Evolutionary conservation across 2,329 filamentous ascomycete species (phyloP).

Genomic region (Talaromyces sp.): DNA sequence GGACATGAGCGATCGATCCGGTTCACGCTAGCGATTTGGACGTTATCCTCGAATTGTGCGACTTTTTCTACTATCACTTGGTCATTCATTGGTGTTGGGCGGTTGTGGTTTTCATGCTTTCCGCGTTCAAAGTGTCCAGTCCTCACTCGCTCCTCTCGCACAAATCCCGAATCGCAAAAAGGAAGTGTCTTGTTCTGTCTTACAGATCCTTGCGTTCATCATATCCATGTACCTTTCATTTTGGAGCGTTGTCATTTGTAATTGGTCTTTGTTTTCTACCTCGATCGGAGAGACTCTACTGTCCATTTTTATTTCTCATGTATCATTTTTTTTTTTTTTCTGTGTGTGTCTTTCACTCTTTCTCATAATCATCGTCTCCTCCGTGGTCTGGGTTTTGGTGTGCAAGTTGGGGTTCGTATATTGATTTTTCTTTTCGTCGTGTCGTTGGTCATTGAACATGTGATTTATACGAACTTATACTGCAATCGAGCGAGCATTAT

Average conservation of each 20-base stretch:
- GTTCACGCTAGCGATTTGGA: constrained; percentile 11
- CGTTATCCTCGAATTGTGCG: constrained; percentile 10
- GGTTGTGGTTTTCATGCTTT: constrained; percentile 19
- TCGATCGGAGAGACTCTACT: constrained; percentile 10
- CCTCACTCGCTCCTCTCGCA: neutral
- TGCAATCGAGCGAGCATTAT: constrained; percentile 10
- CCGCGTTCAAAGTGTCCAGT: constrained; percentile 17
- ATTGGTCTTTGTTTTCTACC: constrained; percentile 7
- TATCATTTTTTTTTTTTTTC: constrained; percentile 20
- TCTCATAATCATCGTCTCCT: constrained; percentile 43
- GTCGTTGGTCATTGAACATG: constrained; percentile 20
- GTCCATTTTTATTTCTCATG: constrained; percentile 18
- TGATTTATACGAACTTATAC: constrained; percentile 1
- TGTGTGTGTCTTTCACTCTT: neutral
- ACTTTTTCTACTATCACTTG: neutral
- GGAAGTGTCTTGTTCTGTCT: constrained; percentile 5
- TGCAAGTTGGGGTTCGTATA: constrained; percentile 3
- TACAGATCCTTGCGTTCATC: neutral
- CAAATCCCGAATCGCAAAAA: constrained; percentile 1
- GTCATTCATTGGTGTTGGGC: constrained; percentile 15
- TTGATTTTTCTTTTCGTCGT: constrained; percentile 49
- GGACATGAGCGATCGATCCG: constrained; percentile 15
- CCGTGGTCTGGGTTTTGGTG: constrained; percentile 57
- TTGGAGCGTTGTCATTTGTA: constrained; percentile 17
- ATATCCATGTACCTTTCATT: constrained; percentile 16